These are phyloP conservation scores for Colletotrichum echinochloae DNA, from an alignment of 2,329 filamentous ascomycete genomes.

Conservation along the genomic window DNA sequence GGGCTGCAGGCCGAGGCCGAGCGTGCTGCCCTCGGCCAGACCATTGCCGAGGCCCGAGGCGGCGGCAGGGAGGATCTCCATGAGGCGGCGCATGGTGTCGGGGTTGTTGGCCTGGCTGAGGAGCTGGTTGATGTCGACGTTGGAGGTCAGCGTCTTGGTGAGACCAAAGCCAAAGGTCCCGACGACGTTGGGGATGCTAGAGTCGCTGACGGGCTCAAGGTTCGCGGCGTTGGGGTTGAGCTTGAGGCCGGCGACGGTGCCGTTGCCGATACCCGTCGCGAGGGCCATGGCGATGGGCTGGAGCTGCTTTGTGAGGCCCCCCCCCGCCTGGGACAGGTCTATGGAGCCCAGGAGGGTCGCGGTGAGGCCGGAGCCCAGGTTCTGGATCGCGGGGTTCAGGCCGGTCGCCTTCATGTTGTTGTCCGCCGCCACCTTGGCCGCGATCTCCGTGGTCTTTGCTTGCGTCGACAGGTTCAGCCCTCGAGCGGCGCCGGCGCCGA, in stretches of 20 bases:
- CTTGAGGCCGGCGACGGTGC: conserved; percentile 44
- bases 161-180: conserved; percentile 48
- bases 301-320: conserved; percentile 36
- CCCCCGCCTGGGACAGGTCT: conserved; percentile 38
- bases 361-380: conserved; percentile 46
- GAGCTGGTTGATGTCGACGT: conserved; percentile 43
- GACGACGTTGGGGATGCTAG: conserved; percentile 42
- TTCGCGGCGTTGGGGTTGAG: conserved; percentile 38
- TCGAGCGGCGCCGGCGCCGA: conserved; percentile 44
- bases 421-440: conserved; percentile 43
- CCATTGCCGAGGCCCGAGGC: conserved; percentile 48
- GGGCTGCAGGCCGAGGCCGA: conserved; percentile 47
- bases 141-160: conserved; percentile 44
- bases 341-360: conserved; percentile 46
- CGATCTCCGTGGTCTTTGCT: conserved; percentile 33
- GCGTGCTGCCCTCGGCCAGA: conserved; percentile 44
- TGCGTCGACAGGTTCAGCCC: conserved; percentile 43
- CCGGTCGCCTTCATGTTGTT: conserved; percentile 48
- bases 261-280: conserved; percentile 44
- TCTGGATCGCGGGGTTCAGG: conserved; percentile 48
- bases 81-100: conserved; percentile 34
- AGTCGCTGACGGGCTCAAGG: conserved; percentile 42
- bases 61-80: conserved; percentile 43
- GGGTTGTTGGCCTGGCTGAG: conserved; percentile 39
- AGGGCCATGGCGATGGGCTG: conserved; percentile 43